phyloP scores from a whole-genome alignment of 768 basidiomycete genomes.

The Trametes cingulata region DNA sequence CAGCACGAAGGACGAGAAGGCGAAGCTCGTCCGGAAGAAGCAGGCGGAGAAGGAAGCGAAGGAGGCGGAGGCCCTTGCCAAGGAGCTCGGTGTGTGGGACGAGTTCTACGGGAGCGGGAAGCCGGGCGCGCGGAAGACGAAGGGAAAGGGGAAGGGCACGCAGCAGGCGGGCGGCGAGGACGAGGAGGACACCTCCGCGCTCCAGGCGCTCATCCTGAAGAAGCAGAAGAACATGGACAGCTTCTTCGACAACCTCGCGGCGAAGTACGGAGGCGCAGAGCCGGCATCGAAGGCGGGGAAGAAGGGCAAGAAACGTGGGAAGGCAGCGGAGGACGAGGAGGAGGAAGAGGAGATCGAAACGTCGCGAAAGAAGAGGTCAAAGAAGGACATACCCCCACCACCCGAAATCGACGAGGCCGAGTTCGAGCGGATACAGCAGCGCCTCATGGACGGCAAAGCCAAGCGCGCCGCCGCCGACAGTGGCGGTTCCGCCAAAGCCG shows the following conservation, averaged over 20 bases:
- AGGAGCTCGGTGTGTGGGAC: conserved; percentile 91
- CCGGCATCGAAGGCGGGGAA: conserved; percentile 46
- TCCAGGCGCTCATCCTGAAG: conserved; percentile 83
- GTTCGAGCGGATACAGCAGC: conserved; percentile 60
- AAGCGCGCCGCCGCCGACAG: conserved; percentile 32
- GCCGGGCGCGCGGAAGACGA: conserved; percentile 55
- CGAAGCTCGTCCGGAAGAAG: conserved; percentile 70
- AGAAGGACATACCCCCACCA: conserved; percentile 37
- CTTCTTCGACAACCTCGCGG: conserved; percentile 75
- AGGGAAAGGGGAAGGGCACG: conserved; percentile 50
- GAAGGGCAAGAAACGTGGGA: conserved; percentile 46
- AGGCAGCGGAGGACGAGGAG: conserved; percentile 42
- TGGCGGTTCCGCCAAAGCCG: conserved; percentile 10
- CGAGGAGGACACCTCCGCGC: conserved; percentile 64
- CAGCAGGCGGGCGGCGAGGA: conserved; percentile 38
- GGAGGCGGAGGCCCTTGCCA: conserved; percentile 83
- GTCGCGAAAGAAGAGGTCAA: conserved; percentile 48
- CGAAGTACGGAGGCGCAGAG: conserved; percentile 65
- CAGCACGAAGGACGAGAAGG: conserved; percentile 78
- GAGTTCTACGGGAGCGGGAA: conserved; percentile 86
- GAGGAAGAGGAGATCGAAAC: conserved; percentile 38
- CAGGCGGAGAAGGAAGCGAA: conserved; percentile 74
- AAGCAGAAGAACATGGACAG: conserved; percentile 67
- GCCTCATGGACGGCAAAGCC: conserved; percentile 49
- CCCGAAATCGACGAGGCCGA: conserved; percentile 70